Percentiles rank a stretch among this genome's conserved stretches.
Conservation (phyloP, 768 basidiomycete species). For the Boletus barrowsii region DNA sequence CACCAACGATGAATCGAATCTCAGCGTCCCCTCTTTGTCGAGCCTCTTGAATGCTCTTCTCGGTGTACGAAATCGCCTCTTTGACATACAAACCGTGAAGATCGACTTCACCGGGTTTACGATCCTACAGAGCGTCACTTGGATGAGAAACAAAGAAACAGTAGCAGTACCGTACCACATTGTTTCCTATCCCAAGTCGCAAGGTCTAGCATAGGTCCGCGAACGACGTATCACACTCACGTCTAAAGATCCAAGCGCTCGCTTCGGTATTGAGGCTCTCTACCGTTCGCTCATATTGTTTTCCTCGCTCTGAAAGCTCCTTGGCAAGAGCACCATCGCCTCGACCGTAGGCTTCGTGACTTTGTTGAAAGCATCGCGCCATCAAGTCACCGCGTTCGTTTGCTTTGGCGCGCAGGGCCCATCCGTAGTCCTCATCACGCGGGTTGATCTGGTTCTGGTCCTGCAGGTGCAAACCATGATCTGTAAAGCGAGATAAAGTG, state of each 20-base stretch:
- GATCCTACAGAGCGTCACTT: conserved; percentile 43
- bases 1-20: conserved; percentile 82
- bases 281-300: conserved; percentile 75
- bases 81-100: conserved; percentile 92
- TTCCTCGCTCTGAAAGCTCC: conserved; percentile 75
- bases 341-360: conserved; percentile 69
- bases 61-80: conserved; percentile 78
- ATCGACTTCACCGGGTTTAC: conserved; percentile 74
- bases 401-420: conserved; percentile 68
- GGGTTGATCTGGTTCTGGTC: conserved; percentile 64
- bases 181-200: conserved; percentile 55
- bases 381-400: conserved; percentile 78
- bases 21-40: conserved; percentile 59
- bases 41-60: conserved; percentile 66
- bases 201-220: neutral
- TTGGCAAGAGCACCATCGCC: conserved; percentile 81
- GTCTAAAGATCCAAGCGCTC: conserved; percentile 78
- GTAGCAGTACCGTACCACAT: conserved; percentile 44
- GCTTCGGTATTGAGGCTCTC: conserved; percentile 77
- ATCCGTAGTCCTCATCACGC: conserved; percentile 61
- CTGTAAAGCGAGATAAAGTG: neutral
- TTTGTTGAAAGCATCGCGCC: conserved; percentile 65
- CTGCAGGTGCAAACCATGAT: conserved; percentile 27
- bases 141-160: neutral
- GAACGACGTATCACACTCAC: conserved; percentile 37